Conservation (phyloP, 805 yeast species). For the Priceomyces medius region DNA sequence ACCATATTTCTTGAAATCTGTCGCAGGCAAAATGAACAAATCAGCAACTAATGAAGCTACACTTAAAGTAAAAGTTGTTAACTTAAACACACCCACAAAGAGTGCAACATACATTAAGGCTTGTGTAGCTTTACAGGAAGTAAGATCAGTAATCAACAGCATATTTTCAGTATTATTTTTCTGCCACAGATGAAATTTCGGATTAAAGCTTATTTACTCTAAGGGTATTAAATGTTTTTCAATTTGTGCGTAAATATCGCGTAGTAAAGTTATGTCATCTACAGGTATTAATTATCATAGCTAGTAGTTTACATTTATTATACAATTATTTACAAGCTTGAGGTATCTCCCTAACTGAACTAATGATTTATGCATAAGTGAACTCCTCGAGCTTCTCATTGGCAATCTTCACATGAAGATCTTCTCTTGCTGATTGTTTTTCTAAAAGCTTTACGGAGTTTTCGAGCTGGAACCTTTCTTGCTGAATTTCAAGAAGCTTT, state of each 20-base stretch:
- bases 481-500: slow-evolving; percentile 26
- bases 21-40: slow-evolving; percentile 62
- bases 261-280: background rate
- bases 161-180: no score
- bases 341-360: background rate
- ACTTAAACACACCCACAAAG: slow-evolving; percentile 61
- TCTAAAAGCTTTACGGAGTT: slow-evolving; percentile 17
- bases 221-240: background rate
- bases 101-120: slow-evolving; percentile 34
- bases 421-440: slow-evolving; percentile 30
- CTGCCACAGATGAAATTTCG: no score
- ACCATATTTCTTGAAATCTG: slow-evolving; percentile 68
- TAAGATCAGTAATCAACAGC: slow-evolving; percentile 11
- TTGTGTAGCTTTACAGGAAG: slow-evolving; percentile 12
- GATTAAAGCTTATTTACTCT: background rate
- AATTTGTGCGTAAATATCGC: background rate
- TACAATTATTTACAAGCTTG: background rate
- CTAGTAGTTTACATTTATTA: background rate
- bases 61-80: slow-evolving; percentile 51
- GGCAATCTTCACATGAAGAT: slow-evolving; percentile 33
- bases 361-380: slow-evolving; percentile 31
- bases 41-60: slow-evolving; percentile 56
- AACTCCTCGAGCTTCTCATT: slow-evolving; percentile 53
- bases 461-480: slow-evolving; percentile 20
- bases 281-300: background rate